Percentiles rank a stretch among this genome's conserved stretches.
These are phyloP conservation scores for Corylus americana DNA, from an alignment of 306 rosid genomes.

Conservation along the genomic window DNA sequence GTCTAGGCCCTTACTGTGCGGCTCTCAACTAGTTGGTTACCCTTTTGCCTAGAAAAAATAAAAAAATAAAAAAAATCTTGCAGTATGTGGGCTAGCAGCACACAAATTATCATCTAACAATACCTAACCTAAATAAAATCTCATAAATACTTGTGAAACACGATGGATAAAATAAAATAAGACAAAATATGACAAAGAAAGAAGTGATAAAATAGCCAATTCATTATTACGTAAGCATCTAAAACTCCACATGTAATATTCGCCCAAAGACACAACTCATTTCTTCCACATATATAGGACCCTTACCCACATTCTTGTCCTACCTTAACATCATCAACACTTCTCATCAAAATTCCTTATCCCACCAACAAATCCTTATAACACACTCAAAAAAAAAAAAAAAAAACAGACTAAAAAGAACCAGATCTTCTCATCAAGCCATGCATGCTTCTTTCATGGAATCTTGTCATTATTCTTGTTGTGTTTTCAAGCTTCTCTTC, in stretches of 20 bases:
- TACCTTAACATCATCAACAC: not conserved
- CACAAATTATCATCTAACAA: too few relatives aligned
- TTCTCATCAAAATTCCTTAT: not conserved
- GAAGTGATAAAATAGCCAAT: too few relatives aligned
- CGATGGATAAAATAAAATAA: too few relatives aligned
- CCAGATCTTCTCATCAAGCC: not conserved
- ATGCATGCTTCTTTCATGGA: not conserved
- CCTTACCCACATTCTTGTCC: not conserved
- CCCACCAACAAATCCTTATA: not conserved
- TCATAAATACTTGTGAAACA: too few relatives aligned
- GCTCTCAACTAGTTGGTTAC: too few relatives aligned
- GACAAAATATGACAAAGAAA: too few relatives aligned
- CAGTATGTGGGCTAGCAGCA: too few relatives aligned
- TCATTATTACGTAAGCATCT: not conserved
- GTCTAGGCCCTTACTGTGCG: too few relatives aligned
- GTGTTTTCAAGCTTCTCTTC: constrained; percentile 17
- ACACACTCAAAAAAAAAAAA: not conserved
- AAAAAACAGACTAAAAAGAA: not conserved
- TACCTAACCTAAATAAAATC: too few relatives aligned
- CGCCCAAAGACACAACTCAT: not conserved
- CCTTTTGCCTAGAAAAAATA: too few relatives aligned
- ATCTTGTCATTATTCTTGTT: constrained; percentile 6
- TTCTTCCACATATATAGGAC: not conserved
- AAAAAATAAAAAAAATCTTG: too few relatives aligned
- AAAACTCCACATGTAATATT: not conserved